Evolutionary conservation across 2,329 filamentous ascomycete species (phyloP), one percentile per base, ranked within the genome.

Genomic region (Thelonectria olida): DNA sequence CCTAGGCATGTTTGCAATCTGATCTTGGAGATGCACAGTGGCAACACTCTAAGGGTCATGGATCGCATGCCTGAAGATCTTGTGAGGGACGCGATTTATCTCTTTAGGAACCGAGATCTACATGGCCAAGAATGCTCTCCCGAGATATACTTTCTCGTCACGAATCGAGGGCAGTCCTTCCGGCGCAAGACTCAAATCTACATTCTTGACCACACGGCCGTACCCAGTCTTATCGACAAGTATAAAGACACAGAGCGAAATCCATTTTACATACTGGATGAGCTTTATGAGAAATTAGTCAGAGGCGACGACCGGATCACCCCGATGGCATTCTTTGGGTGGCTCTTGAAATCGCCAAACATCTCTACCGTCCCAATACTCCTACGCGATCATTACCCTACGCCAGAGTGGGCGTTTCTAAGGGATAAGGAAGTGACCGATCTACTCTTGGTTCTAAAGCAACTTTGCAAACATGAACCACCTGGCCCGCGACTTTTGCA

Each of bases 221-320:
- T 6, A 2, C 50, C 57, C 5, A 39, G 12, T 7, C 20, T 60
- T 7, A 34, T 60, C 10, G 12, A 42, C 15, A 60, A 54, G 15
- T 54, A 60, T 25, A 54, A 31, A 38, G 36, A 54, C 42, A 19
- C 25, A 15, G 13, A 3, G 2, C 19, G 25, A 10, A 49, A 15
- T 19, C 57, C 57, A 20, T 60, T 60, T 31, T 50, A 47, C 36
- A n/a, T 60, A 15, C 20, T 60, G 27, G 50, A 49, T 50, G 31
- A 48, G 3, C 22, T 8, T 5, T 60, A 60, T 36, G 31, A 44
- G 31, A 31, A 7, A 1, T 10, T 13, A 8, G 27, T 60, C 4
- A 6, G 28, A 9, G 50, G n/a, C 2, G 42, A 38, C 4, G 48
- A 39, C 15, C 13, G 13, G 28, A 7, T 20, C 22, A 34, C 42